Base-by-base conservation (phyloP, 352 stramenopile species). In the Globisporangium iwayamae region DNA sequence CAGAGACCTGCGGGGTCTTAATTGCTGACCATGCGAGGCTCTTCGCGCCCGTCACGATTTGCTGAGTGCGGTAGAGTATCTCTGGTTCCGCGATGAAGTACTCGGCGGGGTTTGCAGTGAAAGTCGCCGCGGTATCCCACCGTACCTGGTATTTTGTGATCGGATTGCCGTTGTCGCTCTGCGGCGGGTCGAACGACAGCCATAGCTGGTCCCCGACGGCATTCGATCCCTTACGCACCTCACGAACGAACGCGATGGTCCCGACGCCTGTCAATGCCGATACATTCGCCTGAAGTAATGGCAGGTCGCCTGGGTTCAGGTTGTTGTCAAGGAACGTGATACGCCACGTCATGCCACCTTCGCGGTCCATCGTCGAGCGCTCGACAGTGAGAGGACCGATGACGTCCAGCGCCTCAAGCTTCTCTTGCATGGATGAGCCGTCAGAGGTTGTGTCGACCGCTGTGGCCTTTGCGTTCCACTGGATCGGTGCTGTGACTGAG, bases 241-340 rank as follows among this genome's bases (percentile, higher is more conserved):
- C 82, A 5, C 69, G 66, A 10, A 71, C 80, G 39, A 74, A 76
- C 1, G 75, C 75, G 0, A 91, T 67, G 16, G 78, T 67, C 0
- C 78, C 76, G 13, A 76, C 66, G 16, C 82, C 85, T 0, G 67
- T 78, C 0, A 93, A 47, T 4, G 30, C 16, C 11, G 58, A 72
- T 0, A 59, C 50, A 46, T 85, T 82, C 18, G 67, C 68, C 47
- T 68, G 62, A 3, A 92, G 59, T 20, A 88, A 62, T 0, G 81
- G 70, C 7, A 94, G 34, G 41, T 91, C 76, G 16, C 85, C 81
- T 5, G 78, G 71, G 56, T 91, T 91, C 22, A 90, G 50, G 2
- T 69, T 71, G 45, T 83, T 80, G 57, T 92, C 83, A n/a, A 92
- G 69, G 61, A 94, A 94, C 20, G 85, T 89, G 39, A 94, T 73